Conservation (phyloP, 2,329 filamentous ascomycete species). For the Mycosphaerella sp. region DNA sequence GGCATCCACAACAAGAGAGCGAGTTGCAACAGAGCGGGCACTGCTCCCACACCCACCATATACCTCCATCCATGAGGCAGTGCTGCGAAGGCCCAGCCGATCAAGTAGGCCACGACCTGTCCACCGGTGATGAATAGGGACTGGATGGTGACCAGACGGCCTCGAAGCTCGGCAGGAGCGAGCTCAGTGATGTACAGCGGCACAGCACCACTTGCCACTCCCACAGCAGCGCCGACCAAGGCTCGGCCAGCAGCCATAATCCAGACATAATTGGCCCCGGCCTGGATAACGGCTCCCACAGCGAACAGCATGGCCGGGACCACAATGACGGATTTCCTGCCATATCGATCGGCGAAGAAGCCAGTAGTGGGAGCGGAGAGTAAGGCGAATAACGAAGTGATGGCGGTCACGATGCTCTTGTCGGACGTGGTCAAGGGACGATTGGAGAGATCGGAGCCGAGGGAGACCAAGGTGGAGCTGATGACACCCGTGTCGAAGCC, state of each 20-base stretch:
- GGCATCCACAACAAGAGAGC: conserved; percentile 65
- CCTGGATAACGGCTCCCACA: conserved; percentile 60
- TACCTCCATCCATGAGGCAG: conserved; percentile 69
- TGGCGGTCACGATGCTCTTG: conserved; percentile 53
- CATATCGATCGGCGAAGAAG: conserved; percentile 45
- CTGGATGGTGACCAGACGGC: conserved; percentile 73
- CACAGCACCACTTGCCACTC: conserved; percentile 69
- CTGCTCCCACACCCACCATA: conserved; percentile 80
- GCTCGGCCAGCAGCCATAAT: conserved; percentile 62
- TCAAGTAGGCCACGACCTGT: conserved; percentile 79
- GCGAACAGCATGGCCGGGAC: conserved; percentile 61
- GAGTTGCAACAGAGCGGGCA: conserved; percentile 68
- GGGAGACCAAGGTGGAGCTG: conserved; percentile 53
- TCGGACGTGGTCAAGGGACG: conserved; percentile 46
- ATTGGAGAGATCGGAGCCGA: conserved; percentile 48
- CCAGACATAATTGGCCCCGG: conserved; percentile 50
- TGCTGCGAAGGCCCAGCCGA: conserved; percentile 66
- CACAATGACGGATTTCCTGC: conserved; percentile 44
- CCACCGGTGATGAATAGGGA: conserved; percentile 79
- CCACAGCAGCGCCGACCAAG: conserved; percentile 66
- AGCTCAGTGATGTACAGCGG: conserved; percentile 51
- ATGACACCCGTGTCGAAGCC: conserved; percentile 60
- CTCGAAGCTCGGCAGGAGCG: conserved; percentile 47
- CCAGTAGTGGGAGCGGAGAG: conserved; percentile 40
- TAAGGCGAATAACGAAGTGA: conserved; percentile 52